A percentile compares a stretch with the other conserved stretches of the same genome.
Evolutionary conservation across 352 stramenopile genomes (phyloP).

Genomic region (Peronospora destructor): DNA sequence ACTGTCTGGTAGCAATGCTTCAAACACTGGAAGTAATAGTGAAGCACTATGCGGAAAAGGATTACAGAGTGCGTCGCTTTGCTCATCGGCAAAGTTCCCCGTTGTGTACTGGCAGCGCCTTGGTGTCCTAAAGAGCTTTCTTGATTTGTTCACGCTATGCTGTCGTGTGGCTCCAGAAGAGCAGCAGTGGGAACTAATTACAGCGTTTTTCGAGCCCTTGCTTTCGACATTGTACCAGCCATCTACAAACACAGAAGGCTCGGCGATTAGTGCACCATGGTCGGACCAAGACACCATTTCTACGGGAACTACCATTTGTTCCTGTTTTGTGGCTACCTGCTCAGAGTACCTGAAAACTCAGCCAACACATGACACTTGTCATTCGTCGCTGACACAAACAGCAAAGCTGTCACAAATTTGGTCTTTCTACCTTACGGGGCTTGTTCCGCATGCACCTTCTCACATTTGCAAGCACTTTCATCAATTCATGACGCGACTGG

Average conservation of each 20-base stretch:
- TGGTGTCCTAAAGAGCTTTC: conserved; percentile 65
- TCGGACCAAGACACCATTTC: conserved; percentile 62
- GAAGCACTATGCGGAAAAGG: conserved; percentile 16
- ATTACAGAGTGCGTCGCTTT: conserved; percentile 2
- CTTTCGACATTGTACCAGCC: conserved; percentile 77
- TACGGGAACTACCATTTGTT: conserved; percentile 69
- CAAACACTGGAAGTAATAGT: conserved; percentile 1
- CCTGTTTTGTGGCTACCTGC: conserved; percentile 72
- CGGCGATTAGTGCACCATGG: conserved; percentile 62
- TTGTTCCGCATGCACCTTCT: conserved; percentile 65
- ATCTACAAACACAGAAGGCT: conserved; percentile 59
- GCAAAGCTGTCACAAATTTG: conserved; percentile 75
- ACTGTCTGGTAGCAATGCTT: conserved; percentile 15
- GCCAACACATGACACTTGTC: conserved; percentile 3
- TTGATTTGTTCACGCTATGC: conserved; percentile 73
- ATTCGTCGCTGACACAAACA: conserved; percentile 21
- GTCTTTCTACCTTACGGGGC: conserved; percentile 64
- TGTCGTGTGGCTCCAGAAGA: conserved; percentile 49
- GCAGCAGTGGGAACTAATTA: conserved; percentile 65
- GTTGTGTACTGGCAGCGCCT: conserved; percentile 65
- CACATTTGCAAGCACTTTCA: conserved; percentile 80
- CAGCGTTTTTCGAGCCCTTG: conserved; percentile 69
- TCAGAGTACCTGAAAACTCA: conserved; percentile 53
- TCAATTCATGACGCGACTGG: conserved; percentile 70
- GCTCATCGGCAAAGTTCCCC: conserved; percentile 29